A percentile compares a stretch with the other conserved stretches of the same genome.
Evolutionary conservation across 116 monocot species (phyloP).

Genomic region (Thalassia testudinum): DNA sequence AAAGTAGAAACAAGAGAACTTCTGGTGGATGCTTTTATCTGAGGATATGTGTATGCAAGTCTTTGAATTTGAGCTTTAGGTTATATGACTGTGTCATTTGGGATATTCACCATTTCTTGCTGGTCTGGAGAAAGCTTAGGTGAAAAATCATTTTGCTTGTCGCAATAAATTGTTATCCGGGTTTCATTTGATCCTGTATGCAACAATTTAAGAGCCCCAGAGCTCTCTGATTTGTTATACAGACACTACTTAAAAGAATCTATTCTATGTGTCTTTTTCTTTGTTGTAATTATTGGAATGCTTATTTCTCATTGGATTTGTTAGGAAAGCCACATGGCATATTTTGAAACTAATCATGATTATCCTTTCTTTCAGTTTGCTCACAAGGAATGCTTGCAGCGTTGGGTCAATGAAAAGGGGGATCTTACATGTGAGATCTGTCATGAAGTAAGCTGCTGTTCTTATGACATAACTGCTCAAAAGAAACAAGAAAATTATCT

Average conservation of each 20-base stretch:
- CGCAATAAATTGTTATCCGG: too few relatives aligned
- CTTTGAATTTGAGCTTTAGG: too few relatives aligned
- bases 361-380: slow-evolving; percentile 80
- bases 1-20: too few relatives aligned
- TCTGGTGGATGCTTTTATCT: too few relatives aligned
- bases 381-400: slow-evolving; percentile 79
- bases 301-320: not conserved
- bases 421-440: slow-evolving; percentile 94
- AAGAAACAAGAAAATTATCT: not conserved
- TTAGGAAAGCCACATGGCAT: not conserved
- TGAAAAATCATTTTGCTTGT: too few relatives aligned
- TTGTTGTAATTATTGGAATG: not conserved
- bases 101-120: too few relatives aligned
- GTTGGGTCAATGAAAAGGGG: slow-evolving; percentile 96
- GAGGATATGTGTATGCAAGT: too few relatives aligned
- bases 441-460: slow-evolving; percentile 47
- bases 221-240: not conserved
- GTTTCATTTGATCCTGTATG: too few relatives aligned
- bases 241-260: not conserved
- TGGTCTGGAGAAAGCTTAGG: too few relatives aligned
- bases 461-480: not conserved
- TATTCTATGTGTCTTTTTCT: not conserved
- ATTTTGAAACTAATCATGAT: not conserved
- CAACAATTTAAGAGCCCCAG: not conserved
- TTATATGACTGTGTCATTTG: too few relatives aligned